Conservation (phyloP, 768 basidiomycete genomes). For the Candolleomyces eurysporus region DNA sequence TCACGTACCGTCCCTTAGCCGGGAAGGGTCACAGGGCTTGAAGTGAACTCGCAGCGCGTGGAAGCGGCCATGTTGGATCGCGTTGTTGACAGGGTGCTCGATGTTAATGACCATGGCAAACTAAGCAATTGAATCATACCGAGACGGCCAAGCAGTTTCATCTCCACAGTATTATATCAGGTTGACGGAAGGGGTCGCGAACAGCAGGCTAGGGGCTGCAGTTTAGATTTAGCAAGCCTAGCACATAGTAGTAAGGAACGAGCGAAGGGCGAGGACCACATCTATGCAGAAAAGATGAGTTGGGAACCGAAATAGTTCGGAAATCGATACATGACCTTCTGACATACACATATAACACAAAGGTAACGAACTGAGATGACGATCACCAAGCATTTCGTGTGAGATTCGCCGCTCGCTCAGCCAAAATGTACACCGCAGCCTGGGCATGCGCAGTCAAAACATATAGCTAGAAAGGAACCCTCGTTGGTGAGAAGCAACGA, state of each 20-base stretch:
- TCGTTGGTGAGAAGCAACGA: too few relatives aligned
- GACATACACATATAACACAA: neutral
- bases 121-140: too few relatives aligned
- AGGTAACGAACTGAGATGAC: neutral
- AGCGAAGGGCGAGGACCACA: slow-evolving; percentile 22
- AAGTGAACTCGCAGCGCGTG: too few relatives aligned
- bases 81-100: too few relatives aligned
- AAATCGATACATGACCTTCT: neutral
- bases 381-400: neutral
- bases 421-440: slow-evolving; percentile 8
- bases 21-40: neutral
- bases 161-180: too few relatives aligned
- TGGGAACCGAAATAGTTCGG: neutral
- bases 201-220: too few relatives aligned
- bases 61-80: too few relatives aligned
- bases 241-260: slow-evolving; percentile 18
- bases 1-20: neutral
- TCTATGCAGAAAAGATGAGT: slow-evolving; percentile 10
- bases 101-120: too few relatives aligned
- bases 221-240: neutral
- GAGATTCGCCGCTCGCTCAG: slow-evolving; percentile 8
- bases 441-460: slow-evolving; percentile 10
- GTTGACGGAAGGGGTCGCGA: too few relatives aligned
- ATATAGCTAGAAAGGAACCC: neutral
- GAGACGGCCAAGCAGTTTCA: neutral